Percentiles rank a stretch among this genome's conserved stretches.
Evolutionary conservation across 1,284 basidiomycete genomes (phyloP).

Genomic region (Cutaneotrichosporon mucoides): DNA sequence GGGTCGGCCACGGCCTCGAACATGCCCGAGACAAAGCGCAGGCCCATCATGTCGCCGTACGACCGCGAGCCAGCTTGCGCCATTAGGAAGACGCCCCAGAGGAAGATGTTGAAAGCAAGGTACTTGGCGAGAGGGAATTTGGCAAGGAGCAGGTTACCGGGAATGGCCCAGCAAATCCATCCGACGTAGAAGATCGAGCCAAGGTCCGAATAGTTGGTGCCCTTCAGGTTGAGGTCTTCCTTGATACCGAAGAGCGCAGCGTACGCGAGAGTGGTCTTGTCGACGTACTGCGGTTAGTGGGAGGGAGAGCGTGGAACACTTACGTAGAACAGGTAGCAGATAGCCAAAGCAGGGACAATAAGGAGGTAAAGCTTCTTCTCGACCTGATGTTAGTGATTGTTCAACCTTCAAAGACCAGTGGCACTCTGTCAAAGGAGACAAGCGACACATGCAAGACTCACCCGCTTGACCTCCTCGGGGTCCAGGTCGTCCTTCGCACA

Average conservation of each 20-base stretch:
- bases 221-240: conserved; percentile 41
- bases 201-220: conserved; percentile 44
- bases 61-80: conserved; percentile 47
- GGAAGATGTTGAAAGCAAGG: conserved; percentile 51
- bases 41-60: conserved; percentile 46
- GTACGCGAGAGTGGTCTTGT: conserved; percentile 43
- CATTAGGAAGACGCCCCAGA: conserved; percentile 53
- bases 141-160: conserved; percentile 54
- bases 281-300: neutral
- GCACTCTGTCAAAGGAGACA: too few relatives aligned
- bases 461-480: conserved; percentile 38
- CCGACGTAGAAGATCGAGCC: conserved; percentile 52
- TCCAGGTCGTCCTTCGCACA: conserved; percentile 39
- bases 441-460: conserved; percentile 6
- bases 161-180: conserved; percentile 54
- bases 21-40: conserved; percentile 49
- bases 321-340: conserved; percentile 51
- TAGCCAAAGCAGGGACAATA: conserved; percentile 48
- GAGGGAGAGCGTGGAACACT: too few relatives aligned
- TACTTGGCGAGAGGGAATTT: conserved; percentile 52
- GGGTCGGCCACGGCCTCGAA: conserved; percentile 48
- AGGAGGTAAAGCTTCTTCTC: conserved; percentile 47
- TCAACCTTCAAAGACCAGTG: too few relatives aligned
- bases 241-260: conserved; percentile 48
- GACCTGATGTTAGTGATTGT: conserved; percentile 17